Evolutionary conservation across 1,284 basidiomycete genomes (phyloP).

Genomic region (Cryptococcus sp.): DNA sequence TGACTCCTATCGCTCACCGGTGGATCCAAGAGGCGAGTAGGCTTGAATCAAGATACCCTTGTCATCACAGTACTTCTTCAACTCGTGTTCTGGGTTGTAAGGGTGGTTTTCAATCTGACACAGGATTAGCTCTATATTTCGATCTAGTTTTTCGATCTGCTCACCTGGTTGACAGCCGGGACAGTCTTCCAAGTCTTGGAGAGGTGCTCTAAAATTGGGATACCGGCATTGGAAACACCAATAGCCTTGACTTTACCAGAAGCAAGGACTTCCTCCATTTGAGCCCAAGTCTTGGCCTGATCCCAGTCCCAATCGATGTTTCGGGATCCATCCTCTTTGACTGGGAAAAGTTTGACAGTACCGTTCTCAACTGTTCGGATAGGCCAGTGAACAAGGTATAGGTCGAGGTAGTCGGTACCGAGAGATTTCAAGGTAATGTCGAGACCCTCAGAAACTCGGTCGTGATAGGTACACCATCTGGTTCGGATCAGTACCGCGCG

Average conservation of each 20-base stretch:
- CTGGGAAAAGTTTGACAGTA: constrained; percentile 33
- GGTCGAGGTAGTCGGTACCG: constrained; percentile 71
- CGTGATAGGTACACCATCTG: constrained; percentile 63
- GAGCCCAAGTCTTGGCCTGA: constrained; percentile 69
- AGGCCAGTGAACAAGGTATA: constrained; percentile 54
- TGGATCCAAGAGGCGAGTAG: constrained; percentile 78
- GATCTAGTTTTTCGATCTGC: not conserved
- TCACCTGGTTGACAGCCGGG: constrained; percentile 62
- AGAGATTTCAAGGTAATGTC: constrained; percentile 70
- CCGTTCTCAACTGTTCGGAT: constrained; percentile 34
- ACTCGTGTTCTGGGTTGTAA: constrained; percentile 63
- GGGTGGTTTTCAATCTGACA: constrained; percentile 66
- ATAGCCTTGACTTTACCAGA: constrained; percentile 73
- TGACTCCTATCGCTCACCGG: constrained; percentile 19
- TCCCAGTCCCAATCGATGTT: constrained; percentile 64
- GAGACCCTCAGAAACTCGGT: constrained; percentile 58
- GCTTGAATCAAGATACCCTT: constrained; percentile 72
- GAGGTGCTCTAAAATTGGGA: constrained; percentile 52
- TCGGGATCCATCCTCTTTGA: constrained; percentile 58
- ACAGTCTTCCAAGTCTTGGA: constrained; percentile 55
- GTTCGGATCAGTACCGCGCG: constrained; percentile 1
- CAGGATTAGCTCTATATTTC: not conserved
- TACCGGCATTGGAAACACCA: constrained; percentile 59
- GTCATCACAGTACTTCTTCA: constrained; percentile 62
- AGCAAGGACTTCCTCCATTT: constrained; percentile 68